Conservation (phyloP, 108 stramenopile genomes). For the Aureococcus anophagefferens region DNA sequence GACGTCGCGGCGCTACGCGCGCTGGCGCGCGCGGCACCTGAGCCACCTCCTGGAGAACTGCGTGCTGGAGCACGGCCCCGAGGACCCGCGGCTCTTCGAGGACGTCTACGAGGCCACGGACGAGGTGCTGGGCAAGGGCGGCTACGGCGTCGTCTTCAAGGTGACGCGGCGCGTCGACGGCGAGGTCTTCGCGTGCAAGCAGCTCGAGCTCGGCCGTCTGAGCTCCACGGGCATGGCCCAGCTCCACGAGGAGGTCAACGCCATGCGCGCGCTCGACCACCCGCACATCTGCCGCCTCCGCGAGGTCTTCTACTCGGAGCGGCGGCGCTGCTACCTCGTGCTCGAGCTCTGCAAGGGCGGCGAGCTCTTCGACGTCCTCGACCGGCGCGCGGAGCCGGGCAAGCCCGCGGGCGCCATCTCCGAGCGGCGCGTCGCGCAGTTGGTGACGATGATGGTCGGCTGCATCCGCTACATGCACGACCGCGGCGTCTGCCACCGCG, state of each 20-base stretch:
- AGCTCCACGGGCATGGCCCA: not conserved
- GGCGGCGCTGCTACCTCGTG: conserved; percentile 36
- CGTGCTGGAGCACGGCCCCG: not conserved
- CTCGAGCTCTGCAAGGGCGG: conserved; percentile 71
- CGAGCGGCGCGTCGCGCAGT: not conserved
- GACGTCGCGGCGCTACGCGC: not conserved
- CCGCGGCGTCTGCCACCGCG: conserved; percentile 33
- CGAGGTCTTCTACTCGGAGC: conserved; percentile 25
- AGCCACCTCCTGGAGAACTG: not conserved
- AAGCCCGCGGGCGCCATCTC: conserved; percentile 4
- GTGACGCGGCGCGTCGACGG: not conserved
- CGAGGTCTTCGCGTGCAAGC: not conserved
- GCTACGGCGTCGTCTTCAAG: not conserved
- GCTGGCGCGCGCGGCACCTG: not conserved
- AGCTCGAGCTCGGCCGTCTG: not conserved
- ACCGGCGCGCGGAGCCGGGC: conserved; percentile 22
- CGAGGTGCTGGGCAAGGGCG: not conserved
- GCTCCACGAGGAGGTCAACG: not conserved
- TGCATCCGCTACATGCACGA: not conserved
- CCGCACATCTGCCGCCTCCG: conserved; percentile 36
- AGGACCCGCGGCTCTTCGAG: not conserved
- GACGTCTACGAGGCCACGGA: not conserved
- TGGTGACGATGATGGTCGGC: not conserved
- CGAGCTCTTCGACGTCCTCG: conserved; percentile 57
- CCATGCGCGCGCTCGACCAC: conserved; percentile 6